Conservation (phyloP, 2,329 filamentous ascomycete genomes). For the Arthrobotrys pseudoclavata region DNA sequence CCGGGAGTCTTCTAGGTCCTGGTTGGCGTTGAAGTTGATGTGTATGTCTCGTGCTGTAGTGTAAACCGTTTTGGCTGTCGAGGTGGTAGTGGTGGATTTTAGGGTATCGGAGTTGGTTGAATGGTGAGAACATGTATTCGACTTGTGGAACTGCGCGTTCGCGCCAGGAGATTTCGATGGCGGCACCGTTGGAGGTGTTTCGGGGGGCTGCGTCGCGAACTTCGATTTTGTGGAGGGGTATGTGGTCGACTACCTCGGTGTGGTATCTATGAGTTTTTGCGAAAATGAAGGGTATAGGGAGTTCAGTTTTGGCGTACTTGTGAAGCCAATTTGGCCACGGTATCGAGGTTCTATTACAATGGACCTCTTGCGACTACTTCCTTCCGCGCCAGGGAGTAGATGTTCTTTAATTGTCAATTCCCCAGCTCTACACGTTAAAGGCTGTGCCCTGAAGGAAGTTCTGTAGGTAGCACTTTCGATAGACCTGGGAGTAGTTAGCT, state of each 20-base stretch:
- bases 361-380: slow-evolving; percentile 30
- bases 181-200: slow-evolving; percentile 18
- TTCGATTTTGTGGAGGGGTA: slow-evolving; percentile 32
- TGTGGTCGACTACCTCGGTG: slow-evolving; percentile 30
- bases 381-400: slow-evolving; percentile 19
- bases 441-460: slow-evolving; percentile 21
- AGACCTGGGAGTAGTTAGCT: slow-evolving; percentile 21
- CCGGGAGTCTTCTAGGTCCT: not conserved
- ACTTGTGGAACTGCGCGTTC: not conserved
- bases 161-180: slow-evolving; percentile 42
- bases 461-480: slow-evolving; percentile 35
- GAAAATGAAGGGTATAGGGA: not conserved
- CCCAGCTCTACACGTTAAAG: slow-evolving; percentile 14
- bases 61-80: slow-evolving; percentile 23
- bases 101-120: slow-evolving; percentile 8
- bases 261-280: not conserved
- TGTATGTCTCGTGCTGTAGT: slow-evolving; percentile 22
- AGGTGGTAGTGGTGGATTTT: slow-evolving; percentile 46
- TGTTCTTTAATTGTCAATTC: slow-evolving; percentile 31
- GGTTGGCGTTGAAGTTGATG: slow-evolving; percentile 15
- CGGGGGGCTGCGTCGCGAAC: slow-evolving; percentile 28
- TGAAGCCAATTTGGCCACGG: slow-evolving; percentile 35
- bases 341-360: slow-evolving; percentile 36
- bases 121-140: slow-evolving; percentile 42
- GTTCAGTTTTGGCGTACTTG: not conserved